Evolutionary conservation across 108 stramenopile species (phyloP).

Genomic region (Fistulifera pelliculosa): DNA sequence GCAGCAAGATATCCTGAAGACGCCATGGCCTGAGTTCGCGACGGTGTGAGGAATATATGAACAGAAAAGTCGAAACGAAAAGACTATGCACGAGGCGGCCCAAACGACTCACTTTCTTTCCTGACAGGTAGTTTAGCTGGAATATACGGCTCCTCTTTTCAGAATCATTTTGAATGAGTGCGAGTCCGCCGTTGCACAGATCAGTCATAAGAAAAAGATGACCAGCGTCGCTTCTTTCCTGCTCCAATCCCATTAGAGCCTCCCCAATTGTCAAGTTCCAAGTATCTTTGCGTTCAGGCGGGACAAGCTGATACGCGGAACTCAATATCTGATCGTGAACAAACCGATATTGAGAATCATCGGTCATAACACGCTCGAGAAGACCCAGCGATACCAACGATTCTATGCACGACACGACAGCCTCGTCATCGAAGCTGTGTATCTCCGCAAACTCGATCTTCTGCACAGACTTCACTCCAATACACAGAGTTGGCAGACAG

Average conservation of each 20-base stretch:
- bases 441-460: not conserved
- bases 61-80: too few species aligned
- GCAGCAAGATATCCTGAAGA: too few species aligned
- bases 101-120: too few species aligned
- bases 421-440: not conserved
- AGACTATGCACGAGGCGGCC: too few species aligned
- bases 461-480: not conserved
- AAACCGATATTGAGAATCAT: conserved; percentile 5
- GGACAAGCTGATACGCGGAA: not conserved
- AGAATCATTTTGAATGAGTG: too few species aligned
- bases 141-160: too few species aligned
- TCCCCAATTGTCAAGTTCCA: conserved; percentile 1
- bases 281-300: not conserved
- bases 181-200: not conserved
- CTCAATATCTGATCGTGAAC: not conserved
- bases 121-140: too few species aligned
- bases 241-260: not conserved
- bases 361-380: too few species aligned
- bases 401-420: not conserved
- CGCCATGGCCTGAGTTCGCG: too few species aligned
- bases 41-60: too few species aligned
- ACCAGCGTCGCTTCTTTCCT: not conserved
- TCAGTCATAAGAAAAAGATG: not conserved
- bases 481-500: not conserved
- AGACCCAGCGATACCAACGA: not conserved